Evolutionary conservation across 139 green algal genomes (phyloP).

Genomic region (Chlamydomonas asymmetrica): DNA sequence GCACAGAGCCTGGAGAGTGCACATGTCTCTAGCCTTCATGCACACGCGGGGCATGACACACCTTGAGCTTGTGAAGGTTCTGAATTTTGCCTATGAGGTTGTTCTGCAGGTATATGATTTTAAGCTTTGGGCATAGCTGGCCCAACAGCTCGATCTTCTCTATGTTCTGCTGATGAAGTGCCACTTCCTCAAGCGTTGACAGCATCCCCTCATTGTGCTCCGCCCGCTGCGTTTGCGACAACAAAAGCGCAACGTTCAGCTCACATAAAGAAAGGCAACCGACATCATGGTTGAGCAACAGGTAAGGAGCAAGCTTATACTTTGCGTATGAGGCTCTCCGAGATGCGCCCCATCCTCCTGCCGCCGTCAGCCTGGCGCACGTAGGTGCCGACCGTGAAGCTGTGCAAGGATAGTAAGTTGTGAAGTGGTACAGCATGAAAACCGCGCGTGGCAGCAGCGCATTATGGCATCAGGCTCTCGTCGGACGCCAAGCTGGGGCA

Average conservation of each 20-base stretch:
- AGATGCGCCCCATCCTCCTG: constrained; percentile 29
- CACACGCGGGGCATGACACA: constrained; percentile 5
- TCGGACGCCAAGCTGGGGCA: no score
- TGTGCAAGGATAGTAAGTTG: no score
- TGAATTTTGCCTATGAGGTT: constrained; percentile 89
- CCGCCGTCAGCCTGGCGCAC: no score
- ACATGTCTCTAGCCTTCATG: no score
- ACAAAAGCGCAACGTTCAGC: neutral
- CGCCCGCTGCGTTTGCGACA: constrained; percentile 46
- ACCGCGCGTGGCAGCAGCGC: no score
- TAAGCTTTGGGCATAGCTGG: constrained; percentile 74
- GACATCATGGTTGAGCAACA: neutral
- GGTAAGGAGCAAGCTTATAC: neutral
- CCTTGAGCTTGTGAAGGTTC: constrained; percentile 90
- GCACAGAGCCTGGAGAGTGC: no score
- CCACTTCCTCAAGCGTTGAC: constrained; percentile 85
- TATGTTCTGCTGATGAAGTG: constrained; percentile 88
- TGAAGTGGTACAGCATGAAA: no score
- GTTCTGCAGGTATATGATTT: constrained; percentile 92
- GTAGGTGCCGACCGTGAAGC: no score
- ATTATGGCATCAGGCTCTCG: no score
- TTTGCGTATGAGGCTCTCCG: constrained; percentile 34
- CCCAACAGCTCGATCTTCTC: constrained; percentile 85
- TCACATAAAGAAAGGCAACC: neutral
- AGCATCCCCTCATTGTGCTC: constrained; percentile 91